A percentile compares a stretch with the other conserved stretches of the same genome.
Conservation (phyloP, 148 eudicot species). For the Amaranthus hypochondriacus region DNA sequence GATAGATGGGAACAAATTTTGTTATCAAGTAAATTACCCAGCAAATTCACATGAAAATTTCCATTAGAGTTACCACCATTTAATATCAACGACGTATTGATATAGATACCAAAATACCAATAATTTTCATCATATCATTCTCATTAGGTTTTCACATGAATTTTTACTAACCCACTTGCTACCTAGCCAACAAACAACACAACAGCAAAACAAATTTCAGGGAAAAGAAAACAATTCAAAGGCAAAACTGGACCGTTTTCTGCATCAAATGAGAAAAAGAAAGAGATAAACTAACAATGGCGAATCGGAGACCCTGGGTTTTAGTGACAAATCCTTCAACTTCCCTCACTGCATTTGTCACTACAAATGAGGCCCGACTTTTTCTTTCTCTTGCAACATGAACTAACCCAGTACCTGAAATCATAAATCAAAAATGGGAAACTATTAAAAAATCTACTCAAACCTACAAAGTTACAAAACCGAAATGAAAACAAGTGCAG, state of each 20-base stretch:
- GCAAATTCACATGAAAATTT: neutral
- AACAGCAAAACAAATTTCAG: neutral
- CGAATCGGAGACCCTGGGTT: slow-evolving; percentile 75
- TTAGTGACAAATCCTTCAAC: slow-evolving; percentile 60
- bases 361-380: slow-evolving; percentile 30
- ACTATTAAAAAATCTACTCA: neutral
- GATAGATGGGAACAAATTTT: too few species aligned
- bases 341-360: slow-evolving; percentile 62
- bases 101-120: neutral
- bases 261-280: neutral
- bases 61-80: neutral
- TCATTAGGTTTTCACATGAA: neutral
- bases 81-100: neutral
- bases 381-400: slow-evolving; percentile 28
- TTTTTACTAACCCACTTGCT: slow-evolving; percentile 1
- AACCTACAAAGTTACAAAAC: neutral
- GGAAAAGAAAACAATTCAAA: neutral
- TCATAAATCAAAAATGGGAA: slow-evolving; percentile 2
- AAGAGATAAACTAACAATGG: slow-evolving; percentile 42
- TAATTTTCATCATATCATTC: neutral
- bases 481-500: neutral
- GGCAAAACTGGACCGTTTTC: neutral
- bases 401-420: slow-evolving; percentile 39
- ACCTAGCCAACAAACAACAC: neutral
- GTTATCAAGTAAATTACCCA: too few species aligned